These are phyloP conservation scores for Bipolaris oryzae DNA, from an alignment of 2,329 filamentous ascomycete species.

Conservation along the genomic window DNA sequence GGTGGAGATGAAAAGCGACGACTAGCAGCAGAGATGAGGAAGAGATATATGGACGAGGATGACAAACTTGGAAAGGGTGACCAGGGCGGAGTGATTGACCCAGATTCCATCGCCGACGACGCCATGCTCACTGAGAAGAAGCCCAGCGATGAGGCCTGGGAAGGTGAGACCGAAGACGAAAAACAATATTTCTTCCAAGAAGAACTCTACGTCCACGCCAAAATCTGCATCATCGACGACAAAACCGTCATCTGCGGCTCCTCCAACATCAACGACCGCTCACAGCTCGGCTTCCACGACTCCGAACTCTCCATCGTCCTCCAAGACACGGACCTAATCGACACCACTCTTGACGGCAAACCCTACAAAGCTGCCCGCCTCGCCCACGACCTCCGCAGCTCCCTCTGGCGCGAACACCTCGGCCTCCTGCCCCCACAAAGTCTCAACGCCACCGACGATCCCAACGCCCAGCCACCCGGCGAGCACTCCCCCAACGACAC, in stretches of 20 bases:
- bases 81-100: constrained; percentile 54
- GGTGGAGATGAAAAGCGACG: constrained; percentile 50
- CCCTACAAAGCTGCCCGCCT: constrained; percentile 80
- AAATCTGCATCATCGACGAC: constrained; percentile 89
- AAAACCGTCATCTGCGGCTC: constrained; percentile 82
- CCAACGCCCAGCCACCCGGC: constrained; percentile 78
- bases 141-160: constrained; percentile 75
- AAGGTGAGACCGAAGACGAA: constrained; percentile 74
- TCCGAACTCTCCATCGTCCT: constrained; percentile 90
- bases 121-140: constrained; percentile 75
- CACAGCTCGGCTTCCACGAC: constrained; percentile 86
- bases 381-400: constrained; percentile 78
- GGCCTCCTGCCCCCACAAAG: constrained; percentile 78
- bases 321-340: constrained; percentile 76
- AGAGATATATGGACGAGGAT: constrained; percentile 53
- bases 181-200: constrained; percentile 92
- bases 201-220: constrained; percentile 93
- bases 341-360: constrained; percentile 78
- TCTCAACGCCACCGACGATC: constrained; percentile 67
- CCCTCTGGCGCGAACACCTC: constrained; percentile 89
- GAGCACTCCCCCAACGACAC: constrained; percentile 73
- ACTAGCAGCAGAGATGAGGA: constrained; percentile 54
- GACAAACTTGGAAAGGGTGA: constrained; percentile 49
- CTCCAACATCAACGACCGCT: constrained; percentile 90
- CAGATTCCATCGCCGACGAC: constrained; percentile 74